Conservation (phyloP, 768 basidiomycete genomes). For the Tephrocybe sp. region DNA sequence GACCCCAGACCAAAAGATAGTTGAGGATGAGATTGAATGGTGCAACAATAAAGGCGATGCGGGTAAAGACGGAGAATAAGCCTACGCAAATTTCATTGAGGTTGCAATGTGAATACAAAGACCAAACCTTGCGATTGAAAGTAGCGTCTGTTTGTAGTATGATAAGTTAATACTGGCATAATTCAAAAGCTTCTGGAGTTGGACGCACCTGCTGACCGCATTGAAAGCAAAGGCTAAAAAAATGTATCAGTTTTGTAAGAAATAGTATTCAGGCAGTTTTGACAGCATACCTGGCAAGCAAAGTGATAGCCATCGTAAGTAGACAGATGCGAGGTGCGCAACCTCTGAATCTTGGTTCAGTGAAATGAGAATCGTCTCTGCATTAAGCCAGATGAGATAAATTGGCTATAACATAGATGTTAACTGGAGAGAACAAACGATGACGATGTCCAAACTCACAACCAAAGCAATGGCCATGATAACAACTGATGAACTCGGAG, state of each 20-base stretch:
- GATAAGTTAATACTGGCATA: no score
- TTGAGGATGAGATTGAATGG: constrained; percentile 84
- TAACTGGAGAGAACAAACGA: constrained; percentile 18
- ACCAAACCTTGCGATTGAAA: constrained; percentile 75
- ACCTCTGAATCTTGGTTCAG: constrained; percentile 82
- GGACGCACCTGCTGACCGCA: constrained; percentile 43
- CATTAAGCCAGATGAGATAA: constrained; percentile 75
- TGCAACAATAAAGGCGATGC: constrained; percentile 76
- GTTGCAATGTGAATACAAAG: no score
- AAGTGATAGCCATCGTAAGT: constrained; percentile 70
- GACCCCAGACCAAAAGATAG: constrained; percentile 87
- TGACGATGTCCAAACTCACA: constrained; percentile 37
- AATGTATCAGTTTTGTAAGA: neutral
- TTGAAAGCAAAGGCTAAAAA: constrained; percentile 46
- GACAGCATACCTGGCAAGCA: constrained; percentile 62
- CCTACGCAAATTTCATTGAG: constrained; percentile 35
- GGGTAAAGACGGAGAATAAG: constrained; percentile 82
- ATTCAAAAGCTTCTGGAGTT: no score
- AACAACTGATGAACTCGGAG: constrained; percentile 60
- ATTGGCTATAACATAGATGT: constrained; percentile 45
- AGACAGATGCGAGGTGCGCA: constrained; percentile 69
- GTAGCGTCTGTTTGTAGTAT: constrained; percentile 67
- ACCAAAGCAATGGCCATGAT: constrained; percentile 56
- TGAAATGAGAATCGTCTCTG: constrained; percentile 72
- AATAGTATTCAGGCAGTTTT: constrained; percentile 4